Conservation (phyloP, 2,329 filamentous ascomycete species). For the Stylonectria norvegica region DNA sequence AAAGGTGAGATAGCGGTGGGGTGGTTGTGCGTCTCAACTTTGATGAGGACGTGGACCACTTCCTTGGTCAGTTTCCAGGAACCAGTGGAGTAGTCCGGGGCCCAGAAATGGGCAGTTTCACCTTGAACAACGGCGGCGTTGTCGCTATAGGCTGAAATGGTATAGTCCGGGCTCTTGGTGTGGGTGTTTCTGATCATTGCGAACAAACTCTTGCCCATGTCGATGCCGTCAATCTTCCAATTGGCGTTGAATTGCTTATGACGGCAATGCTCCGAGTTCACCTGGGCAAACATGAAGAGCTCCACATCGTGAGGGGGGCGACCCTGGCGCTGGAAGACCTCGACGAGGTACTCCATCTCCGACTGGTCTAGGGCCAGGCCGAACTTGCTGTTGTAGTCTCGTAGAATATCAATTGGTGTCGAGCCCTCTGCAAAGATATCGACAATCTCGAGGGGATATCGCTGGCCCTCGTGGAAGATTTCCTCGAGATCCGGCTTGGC, state of each 20-base stretch:
- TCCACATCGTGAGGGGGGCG: constrained; percentile 82
- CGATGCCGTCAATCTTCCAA: constrained; percentile 88
- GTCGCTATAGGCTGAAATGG: constrained; percentile 95
- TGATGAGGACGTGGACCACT: constrained; percentile 79
- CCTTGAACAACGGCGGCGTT: constrained; percentile 80
- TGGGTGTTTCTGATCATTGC: constrained; percentile 97
- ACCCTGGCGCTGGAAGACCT: constrained; percentile 45
- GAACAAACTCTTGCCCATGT: constrained; percentile 79
- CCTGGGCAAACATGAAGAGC: constrained; percentile 98
- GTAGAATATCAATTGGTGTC: constrained; percentile 67
- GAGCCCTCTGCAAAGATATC: constrained; percentile 65
- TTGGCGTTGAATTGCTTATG: constrained; percentile 94
- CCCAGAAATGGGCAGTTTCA: constrained; percentile 61
- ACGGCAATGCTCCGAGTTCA: constrained; percentile 91
- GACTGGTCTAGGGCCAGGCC: constrained; percentile 83
- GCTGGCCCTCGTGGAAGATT: constrained; percentile 73
- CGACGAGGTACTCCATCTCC: constrained; percentile 93
- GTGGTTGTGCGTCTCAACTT: constrained; percentile 98
- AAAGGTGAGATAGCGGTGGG: constrained; percentile 94
- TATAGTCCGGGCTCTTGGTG: constrained; percentile 72
- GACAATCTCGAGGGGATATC: constrained; percentile 67
- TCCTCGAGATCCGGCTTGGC: constrained; percentile 63
- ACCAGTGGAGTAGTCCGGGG: constrained; percentile 79
- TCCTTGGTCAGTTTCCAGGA: constrained; percentile 88
- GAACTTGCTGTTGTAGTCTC: constrained; percentile 77